These are phyloP conservation scores for Thymus mandschuricus DNA, from an alignment of 257 asterid genomes.

Conservation along the genomic window DNA sequence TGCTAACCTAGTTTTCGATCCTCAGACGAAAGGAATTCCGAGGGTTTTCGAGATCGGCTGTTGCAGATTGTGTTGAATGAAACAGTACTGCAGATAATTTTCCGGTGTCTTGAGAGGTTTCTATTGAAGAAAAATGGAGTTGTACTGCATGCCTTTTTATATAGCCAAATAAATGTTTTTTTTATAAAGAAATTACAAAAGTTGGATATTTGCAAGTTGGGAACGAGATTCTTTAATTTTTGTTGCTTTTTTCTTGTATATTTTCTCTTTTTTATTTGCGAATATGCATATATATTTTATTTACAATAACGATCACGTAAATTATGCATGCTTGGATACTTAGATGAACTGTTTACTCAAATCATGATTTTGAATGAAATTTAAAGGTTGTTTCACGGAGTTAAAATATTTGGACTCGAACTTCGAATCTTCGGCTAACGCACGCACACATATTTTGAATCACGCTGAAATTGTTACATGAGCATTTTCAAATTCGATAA, in stretches of 20 bases:
- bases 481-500: neutral
- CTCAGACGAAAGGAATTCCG: neutral
- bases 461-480: no score
- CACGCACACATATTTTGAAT: no score
- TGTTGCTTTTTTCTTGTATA: neutral
- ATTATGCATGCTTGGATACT: neutral
- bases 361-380: neutral
- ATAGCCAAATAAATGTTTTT: neutral
- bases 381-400: no score
- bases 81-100: neutral
- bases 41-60: neutral
- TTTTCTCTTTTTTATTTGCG: neutral
- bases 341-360: neutral
- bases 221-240: neutral
- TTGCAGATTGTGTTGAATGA: neutral
- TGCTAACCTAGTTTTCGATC: neutral
- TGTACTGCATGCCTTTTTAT: slow-evolving; percentile 28
- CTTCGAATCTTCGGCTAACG: no score
- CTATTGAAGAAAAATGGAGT: slow-evolving; percentile 16
- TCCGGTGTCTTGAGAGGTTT: slow-evolving; percentile 15
- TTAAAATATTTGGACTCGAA: no score
- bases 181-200: neutral
- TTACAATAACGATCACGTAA: neutral
- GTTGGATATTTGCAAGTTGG: slow-evolving; percentile 10
- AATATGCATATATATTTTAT: no score